Evolutionary conservation across 2,329 filamentous ascomycete species (phyloP), one percentile per base, ranked within the genome.

Genomic region (Fusarium sublunatum): DNA sequence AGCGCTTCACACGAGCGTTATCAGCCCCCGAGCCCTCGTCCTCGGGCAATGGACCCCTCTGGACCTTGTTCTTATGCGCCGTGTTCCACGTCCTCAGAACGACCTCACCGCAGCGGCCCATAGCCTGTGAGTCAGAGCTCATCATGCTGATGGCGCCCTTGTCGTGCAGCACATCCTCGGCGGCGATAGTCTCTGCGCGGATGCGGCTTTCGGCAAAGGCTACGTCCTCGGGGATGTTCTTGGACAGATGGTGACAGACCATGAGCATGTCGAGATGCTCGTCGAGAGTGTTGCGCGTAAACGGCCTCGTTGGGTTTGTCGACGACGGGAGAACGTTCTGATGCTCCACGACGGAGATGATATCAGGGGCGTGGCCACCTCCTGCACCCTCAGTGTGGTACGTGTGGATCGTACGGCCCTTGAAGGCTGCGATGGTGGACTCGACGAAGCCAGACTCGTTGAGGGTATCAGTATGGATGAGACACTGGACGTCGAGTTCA

Each of bases 401-500:
- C 2, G 94, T 96, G 78, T 98, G 94, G 71, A 98, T 96, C 2
- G 92, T 91, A 59, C 94, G 88, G 72, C 87, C 83, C 74, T 92
- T 92, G 83, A 98, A 90, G 4, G 93, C 88, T n/a, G 82, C 86
- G 61, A 97, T 87, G 3, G 93, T 97, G 57, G 91, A 90, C 75
- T 97, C 94, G 46, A 98, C 94, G 72, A 97, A 98, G n/a, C 94
- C 94, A 15, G 91, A 94, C 77, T 98, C 94, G 76, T 98, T 98
- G 60, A 98, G 86, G 0, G 94, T 97, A 76, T 98, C 94, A 0
- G 93, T 97, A 75, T 97, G 94, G 70, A 98, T 96, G 65, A 97
- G 86, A 65, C 91, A 96, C 76, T 98, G 94, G 25, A 98, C 87
- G 72, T 98, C 94, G 52, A 92, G 86, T 73, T 96, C 90, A 70